Conservation (phyloP, 768 basidiomycete genomes). For the Pulveroboletus sp. region DNA sequence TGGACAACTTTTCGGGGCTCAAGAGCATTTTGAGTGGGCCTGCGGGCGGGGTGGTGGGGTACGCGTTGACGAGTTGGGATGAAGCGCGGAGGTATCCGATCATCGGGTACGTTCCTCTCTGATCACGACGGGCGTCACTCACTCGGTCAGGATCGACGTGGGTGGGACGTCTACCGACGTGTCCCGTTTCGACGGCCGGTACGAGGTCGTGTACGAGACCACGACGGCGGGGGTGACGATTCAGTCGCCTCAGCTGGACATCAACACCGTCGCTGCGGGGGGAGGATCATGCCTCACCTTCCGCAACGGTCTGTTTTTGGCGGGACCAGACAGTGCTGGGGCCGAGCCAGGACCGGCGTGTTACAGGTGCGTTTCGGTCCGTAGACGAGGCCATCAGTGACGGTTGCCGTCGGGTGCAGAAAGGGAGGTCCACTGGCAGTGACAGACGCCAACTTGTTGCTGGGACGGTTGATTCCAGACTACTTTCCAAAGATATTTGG, state of each 20-base stretch:
- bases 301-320: slow-evolving; percentile 84
- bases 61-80: slow-evolving; percentile 87
- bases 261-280: slow-evolving; percentile 94
- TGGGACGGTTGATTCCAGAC: slow-evolving; percentile 84
- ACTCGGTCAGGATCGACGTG: slow-evolving; percentile 65
- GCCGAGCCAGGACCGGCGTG: slow-evolving; percentile 93
- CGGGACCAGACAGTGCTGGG: slow-evolving; percentile 91
- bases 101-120: slow-evolving; percentile 59
- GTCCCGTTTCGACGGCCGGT: slow-evolving; percentile 85
- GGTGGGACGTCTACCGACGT: slow-evolving; percentile 96
- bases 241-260: slow-evolving; percentile 89
- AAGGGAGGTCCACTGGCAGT: slow-evolving; percentile 91
- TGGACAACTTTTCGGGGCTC: slow-evolving; percentile 83
- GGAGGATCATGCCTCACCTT: slow-evolving; percentile 89
- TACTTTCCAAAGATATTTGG: slow-evolving; percentile 97
- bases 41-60: slow-evolving; percentile 95
- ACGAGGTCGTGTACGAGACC: slow-evolving; percentile 92
- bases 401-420: slow-evolving; percentile 33
- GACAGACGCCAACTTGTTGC: slow-evolving; percentile 88
- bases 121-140: background rate
- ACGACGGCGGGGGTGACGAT: slow-evolving; percentile 93
- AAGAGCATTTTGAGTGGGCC: slow-evolving; percentile 93
- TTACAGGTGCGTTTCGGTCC: slow-evolving; percentile 55
- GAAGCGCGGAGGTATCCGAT: slow-evolving; percentile 63
- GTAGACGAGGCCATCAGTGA: background rate